Evolutionary conservation across 2,329 filamentous ascomycete genomes (phyloP).

Genomic region (Lachnellula hyalina): DNA sequence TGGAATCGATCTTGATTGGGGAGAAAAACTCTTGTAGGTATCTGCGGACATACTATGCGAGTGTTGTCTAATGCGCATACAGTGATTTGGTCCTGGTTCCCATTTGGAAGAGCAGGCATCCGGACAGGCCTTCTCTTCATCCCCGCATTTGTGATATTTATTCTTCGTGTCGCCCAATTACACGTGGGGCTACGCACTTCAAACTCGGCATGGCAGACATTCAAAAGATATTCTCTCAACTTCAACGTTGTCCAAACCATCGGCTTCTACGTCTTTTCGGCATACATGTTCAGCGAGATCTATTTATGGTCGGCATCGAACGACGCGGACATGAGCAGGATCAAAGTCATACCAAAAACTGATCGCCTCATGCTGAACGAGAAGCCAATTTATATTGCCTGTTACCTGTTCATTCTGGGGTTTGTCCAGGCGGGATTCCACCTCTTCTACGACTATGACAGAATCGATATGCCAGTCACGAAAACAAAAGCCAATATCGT

Average conservation of each 20-base stretch:
- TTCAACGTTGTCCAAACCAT: conserved; percentile 61
- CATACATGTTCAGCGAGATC: conserved; percentile 72
- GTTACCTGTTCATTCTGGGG: conserved; percentile 63
- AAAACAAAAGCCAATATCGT: conserved; percentile 33
- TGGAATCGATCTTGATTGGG: conserved; percentile 65
- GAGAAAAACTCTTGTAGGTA: conserved; percentile 63
- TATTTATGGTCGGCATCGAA: conserved; percentile 68
- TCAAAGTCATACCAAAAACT: conserved; percentile 62
- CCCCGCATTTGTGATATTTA: conserved; percentile 69
- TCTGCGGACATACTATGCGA: background rate
- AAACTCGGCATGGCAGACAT: conserved; percentile 59
- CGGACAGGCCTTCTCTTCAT: conserved; percentile 72
- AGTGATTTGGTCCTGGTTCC: conserved; percentile 87
- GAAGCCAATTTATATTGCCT: conserved; percentile 73
- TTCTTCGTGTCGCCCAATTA: conserved; percentile 80
- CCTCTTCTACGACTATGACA: conserved; percentile 68
- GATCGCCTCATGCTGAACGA: conserved; percentile 80
- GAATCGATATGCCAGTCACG: conserved; percentile 38
- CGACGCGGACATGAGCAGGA: conserved; percentile 61
- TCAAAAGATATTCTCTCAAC: conserved; percentile 51
- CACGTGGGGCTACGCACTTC: conserved; percentile 71
- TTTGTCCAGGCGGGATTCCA: conserved; percentile 65
- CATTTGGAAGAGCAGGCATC: conserved; percentile 68
- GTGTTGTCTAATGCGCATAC: conserved; percentile 7
- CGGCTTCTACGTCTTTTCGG: conserved; percentile 72